Percentiles rank a stretch among this genome's conserved stretches.
Conservation (phyloP, 148 eudicot genomes). For the Bassia scoparia region DNA sequence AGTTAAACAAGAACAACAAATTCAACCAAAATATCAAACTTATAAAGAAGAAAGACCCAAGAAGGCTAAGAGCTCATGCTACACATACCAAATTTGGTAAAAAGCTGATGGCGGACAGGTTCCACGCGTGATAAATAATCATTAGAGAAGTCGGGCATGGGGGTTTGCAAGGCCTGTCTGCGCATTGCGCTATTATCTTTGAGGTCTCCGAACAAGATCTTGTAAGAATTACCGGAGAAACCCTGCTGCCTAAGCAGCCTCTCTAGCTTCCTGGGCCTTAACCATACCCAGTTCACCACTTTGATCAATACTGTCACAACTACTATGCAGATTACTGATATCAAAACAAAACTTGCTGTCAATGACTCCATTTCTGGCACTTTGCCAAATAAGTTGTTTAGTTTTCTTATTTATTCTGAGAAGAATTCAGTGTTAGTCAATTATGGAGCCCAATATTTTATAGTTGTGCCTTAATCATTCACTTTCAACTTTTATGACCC, state of each 20-base stretch:
- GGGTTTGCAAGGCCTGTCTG: constrained; percentile 4
- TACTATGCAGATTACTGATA: constrained; percentile 2
- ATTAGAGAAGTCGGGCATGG: constrained; percentile 6
- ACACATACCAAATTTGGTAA: constrained; percentile 21
- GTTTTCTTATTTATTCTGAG: too few relatives aligned
- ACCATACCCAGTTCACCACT: constrained; percentile 26
- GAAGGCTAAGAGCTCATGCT: neutral
- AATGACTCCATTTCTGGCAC: constrained; percentile 2
- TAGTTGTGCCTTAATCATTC: too few relatives aligned
- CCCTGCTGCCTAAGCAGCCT: constrained; percentile 21
- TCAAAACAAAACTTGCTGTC: constrained; percentile 11
- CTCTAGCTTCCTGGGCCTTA: constrained; percentile 22
- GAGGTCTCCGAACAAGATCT: constrained; percentile 18
- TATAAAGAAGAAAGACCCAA: neutral
- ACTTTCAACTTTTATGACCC: too few relatives aligned
- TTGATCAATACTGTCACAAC: neutral
- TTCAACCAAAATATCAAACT: too few relatives aligned
- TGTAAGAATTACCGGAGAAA: constrained; percentile 20
- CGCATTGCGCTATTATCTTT: neutral
- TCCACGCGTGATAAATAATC: constrained; percentile 10
- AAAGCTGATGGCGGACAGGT: constrained; percentile 9
- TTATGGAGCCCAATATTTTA: too few relatives aligned
- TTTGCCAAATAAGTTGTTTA: too few relatives aligned
- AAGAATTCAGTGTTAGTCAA: too few relatives aligned
- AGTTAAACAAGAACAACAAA: too few relatives aligned